phyloP scores from a whole-genome alignment of 1,139 yeast genomes.

The Saccharomyces uvarum region DNA sequence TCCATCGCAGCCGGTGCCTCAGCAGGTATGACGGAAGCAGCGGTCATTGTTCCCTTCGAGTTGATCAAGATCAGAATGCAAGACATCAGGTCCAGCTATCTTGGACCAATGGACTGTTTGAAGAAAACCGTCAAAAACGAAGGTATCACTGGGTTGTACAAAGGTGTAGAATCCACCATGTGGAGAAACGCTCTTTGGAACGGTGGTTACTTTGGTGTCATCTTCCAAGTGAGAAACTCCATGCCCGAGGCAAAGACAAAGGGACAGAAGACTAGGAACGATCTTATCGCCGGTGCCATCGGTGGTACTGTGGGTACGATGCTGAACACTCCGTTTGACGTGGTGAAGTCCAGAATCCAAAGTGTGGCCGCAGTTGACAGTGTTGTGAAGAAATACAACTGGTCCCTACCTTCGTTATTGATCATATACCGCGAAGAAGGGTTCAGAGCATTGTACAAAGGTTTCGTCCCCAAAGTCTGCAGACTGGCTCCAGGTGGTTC shows the following conservation, averaged over 20 bases:
- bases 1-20: constrained; percentile 94
- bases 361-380: constrained; percentile 45
- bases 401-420: constrained; percentile 79
- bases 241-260: constrained; percentile 70
- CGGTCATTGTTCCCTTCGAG: constrained; percentile 95
- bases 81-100: constrained; percentile 74
- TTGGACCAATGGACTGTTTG: constrained; percentile 80
- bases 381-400: constrained; percentile 67
- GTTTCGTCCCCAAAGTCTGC: constrained; percentile 92
- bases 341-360: constrained; percentile 94
- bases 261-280: constrained; percentile 73
- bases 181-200: constrained; percentile 98
- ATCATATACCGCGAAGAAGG: constrained; percentile 87
- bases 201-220: constrained; percentile 95
- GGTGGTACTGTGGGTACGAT: constrained; percentile 97
- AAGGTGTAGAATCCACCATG: constrained; percentile 91
- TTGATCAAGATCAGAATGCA: constrained; percentile 80
- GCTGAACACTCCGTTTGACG: constrained; percentile 94
- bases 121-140: constrained; percentile 61
- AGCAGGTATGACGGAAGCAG: constrained; percentile 95
- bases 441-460: constrained; percentile 78
- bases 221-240: constrained; percentile 72
- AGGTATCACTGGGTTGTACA: constrained; percentile 80
- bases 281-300: constrained; percentile 82
- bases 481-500: constrained; percentile 99